These are phyloP conservation scores for Phytophthora vignae DNA, from an alignment of 352 stramenopile species.

Conservation along the genomic window DNA sequence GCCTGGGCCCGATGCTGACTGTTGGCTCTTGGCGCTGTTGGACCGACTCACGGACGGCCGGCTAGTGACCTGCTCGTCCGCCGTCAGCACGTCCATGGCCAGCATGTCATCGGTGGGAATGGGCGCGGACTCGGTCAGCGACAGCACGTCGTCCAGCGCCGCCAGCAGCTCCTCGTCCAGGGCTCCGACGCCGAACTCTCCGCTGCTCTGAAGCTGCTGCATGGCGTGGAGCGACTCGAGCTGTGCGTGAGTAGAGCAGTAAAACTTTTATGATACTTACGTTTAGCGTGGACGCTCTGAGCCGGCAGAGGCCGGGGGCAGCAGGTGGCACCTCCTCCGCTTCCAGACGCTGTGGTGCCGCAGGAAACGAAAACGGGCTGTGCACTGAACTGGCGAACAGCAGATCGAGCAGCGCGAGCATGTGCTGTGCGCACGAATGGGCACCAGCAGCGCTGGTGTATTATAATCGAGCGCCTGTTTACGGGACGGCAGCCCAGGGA, in stretches of 20 bases:
- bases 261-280: too few species aligned
- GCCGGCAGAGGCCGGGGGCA: neutral
- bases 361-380: slow-evolving; percentile 9
- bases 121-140: slow-evolving; percentile 25
- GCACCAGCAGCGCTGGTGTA: slow-evolving; percentile 1
- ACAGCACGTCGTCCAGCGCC: slow-evolving; percentile 42
- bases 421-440: slow-evolving; percentile 11
- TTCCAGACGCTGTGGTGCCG: slow-evolving; percentile 15
- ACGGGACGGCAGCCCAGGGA: slow-evolving; percentile 1
- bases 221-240: slow-evolving; percentile 9
- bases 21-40: slow-evolving; percentile 7
- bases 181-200: slow-evolving; percentile 6
- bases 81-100: neutral
- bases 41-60: slow-evolving; percentile 12
- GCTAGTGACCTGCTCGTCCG: neutral
- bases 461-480: slow-evolving; percentile 31
- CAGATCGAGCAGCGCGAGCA: slow-evolving; percentile 18
- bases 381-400: neutral
- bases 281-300: neutral
- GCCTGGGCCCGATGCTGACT: neutral
- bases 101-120: slow-evolving; percentile 2
- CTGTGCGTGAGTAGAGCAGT: slow-evolving; percentile 4
- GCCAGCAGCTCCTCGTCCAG: slow-evolving; percentile 41
- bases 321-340: neutral
- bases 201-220: slow-evolving; percentile 2